Conservation (phyloP, 1,139 yeast species). For the Sugiyamaella japonica region DNA sequence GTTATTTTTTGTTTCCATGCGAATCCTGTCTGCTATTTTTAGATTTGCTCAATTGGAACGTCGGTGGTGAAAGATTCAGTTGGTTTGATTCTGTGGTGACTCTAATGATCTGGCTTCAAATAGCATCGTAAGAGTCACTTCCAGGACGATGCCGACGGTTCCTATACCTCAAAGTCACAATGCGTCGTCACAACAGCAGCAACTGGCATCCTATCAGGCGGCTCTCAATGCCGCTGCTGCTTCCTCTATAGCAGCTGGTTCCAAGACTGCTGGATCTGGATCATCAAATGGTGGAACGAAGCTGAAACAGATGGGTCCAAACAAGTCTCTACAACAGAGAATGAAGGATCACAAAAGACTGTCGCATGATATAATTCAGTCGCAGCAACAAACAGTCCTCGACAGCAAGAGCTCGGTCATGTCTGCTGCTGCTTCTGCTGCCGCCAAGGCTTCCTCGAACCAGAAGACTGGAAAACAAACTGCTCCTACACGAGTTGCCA, state of each 20-base stretch:
- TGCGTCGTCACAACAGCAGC: conserved; percentile 7
- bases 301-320: conserved; percentile 17
- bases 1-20: not conserved
- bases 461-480: not conserved
- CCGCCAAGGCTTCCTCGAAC: not conserved
- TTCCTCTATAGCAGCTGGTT: conserved; percentile 10
- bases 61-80: not conserved
- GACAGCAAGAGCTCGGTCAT: conserved; percentile 1
- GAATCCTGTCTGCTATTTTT: not conserved
- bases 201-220: conserved; percentile 7
- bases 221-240: conserved; percentile 12
- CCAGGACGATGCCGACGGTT: conserved; percentile 7
- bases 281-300: conserved; percentile 1
- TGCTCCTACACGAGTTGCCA: not conserved
- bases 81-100: too few relatives aligned
- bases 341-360: conserved; percentile 14
- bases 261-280: not conserved
- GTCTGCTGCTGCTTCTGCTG: conserved; percentile 16
- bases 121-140: not conserved
- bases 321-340: conserved; percentile 14
- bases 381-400: not conserved
- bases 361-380: conserved; percentile 2
- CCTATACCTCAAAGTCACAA: conserved; percentile 2
- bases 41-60: not conserved
- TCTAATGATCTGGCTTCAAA: not conserved